Base-by-base conservation (phyloP, 2,329 filamentous ascomycete genomes). In the Xenoacremonium recifei region DNA sequence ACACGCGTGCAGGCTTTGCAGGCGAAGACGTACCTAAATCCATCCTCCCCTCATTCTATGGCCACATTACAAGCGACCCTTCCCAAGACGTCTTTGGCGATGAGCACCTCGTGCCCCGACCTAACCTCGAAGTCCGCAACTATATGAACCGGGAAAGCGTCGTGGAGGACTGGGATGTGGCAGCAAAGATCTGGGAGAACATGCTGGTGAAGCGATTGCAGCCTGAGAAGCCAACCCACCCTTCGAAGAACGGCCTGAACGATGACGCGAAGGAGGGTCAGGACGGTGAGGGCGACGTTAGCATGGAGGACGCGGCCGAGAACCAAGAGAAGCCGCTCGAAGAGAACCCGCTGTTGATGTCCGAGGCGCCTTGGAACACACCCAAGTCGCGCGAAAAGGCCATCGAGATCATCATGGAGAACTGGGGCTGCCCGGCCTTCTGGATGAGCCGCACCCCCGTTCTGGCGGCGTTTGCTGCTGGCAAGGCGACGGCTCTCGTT, bases 1-100 rank as follows among this genome's bases (percentile, higher is more conserved):
- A 83, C 55, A 91, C 88, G 30, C 90, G 95, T 68, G 93, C 91
- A 46, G 93, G 93, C 44, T 99, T 97, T 62, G 95, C 95, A 11
- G 93, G 95, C 62, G 95, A 99, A 79, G 93, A 99, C 70, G 86
- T 90, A 1, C 93, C 93, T 55, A 97, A 97, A 73, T 90, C 89
- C 21, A 84, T 97, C 43, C 79, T 95, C 44, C 91, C 92, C 20
- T 93, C 90, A 33, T 89, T 87, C 71, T 99, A 99, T 70, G 91
- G 87, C 40, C 71, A 76, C 60, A 59, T 77, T 40, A 76, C 65
- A 49, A 58, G 57, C 53, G 64, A 69, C 40, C 52, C 59, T 15
- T 73, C 77, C 37, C 71, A 69, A 55, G 73, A 82, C 42, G 73
- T 93, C 45, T 97, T 91, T 59, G 93, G 93, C 69, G 95, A 99